Evolutionary conservation across 805 yeast species (phyloP).

Genomic region (Metschnikowia shivogae): DNA sequence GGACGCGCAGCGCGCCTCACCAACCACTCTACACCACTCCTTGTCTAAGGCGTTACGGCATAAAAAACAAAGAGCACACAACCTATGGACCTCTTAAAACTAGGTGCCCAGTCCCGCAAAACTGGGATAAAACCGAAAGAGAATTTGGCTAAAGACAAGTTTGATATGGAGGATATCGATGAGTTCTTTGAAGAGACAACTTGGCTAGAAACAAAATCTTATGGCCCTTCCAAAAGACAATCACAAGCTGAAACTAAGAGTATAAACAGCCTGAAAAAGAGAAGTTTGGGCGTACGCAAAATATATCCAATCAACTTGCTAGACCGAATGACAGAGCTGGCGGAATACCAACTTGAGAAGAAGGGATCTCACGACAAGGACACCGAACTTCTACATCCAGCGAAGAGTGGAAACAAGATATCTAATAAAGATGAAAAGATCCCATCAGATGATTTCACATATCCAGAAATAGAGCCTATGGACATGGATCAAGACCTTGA

Average conservation of each 20-base stretch:
- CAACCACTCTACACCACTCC: not conserved
- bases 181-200: conserved; percentile 55
- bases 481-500: conserved; percentile 3
- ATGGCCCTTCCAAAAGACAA: not conserved
- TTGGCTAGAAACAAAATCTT: conserved; percentile 1
- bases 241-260: not conserved
- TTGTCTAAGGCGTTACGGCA: not conserved
- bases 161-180: conserved; percentile 65
- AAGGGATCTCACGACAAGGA: not conserved
- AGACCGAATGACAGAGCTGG: conserved; percentile 1
- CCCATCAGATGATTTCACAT: not conserved
- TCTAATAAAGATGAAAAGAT: not conserved
- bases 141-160: conserved; percentile 49
- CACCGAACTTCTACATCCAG: not conserved
- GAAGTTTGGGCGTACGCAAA: conserved; percentile 1
- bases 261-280: not conserved
- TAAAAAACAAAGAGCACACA: not conserved
- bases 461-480: not conserved
- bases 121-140: conserved; percentile 53
- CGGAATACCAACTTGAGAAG: not conserved
- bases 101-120: conserved; percentile 62
- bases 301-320: conserved; percentile 1
- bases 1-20: conserved; percentile 1
- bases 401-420: not conserved
- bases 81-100: conserved; percentile 39